A percentile compares a stretch with the other conserved stretches of the same genome.
phyloP scores from a whole-genome alignment of 2,329 filamentous ascomycete genomes.

The Fusarium nurragi region DNA sequence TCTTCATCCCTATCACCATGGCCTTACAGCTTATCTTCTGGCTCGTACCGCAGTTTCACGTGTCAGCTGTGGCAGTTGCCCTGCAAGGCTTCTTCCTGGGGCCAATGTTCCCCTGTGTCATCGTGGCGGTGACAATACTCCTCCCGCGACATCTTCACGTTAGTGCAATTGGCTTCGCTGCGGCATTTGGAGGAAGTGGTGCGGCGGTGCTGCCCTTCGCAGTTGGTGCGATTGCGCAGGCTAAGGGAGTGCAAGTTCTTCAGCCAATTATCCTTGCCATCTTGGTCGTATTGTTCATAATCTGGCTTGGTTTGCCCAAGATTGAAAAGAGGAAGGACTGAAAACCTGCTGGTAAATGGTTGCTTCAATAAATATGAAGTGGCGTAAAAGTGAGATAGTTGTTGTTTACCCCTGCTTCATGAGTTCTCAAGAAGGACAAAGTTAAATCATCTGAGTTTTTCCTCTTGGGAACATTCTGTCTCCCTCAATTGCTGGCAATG shows the following conservation, averaged over 20 bases:
- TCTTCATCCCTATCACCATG: constrained; percentile 72
- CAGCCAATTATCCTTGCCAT: constrained; percentile 65
- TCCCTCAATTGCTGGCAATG: too few species aligned
- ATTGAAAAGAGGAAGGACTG: constrained; percentile 53
- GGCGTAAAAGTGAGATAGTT: too few species aligned
- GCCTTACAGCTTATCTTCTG: constrained; percentile 78
- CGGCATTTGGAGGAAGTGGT: constrained; percentile 78
- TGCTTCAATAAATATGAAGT: too few species aligned
- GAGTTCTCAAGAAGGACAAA: too few species aligned
- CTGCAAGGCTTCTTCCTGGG: constrained; percentile 83
- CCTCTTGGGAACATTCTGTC: too few species aligned
- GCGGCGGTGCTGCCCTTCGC: constrained; percentile 72
- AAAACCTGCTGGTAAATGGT: too few species aligned
- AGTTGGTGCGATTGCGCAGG: constrained; percentile 71
- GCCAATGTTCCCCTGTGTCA: constrained; percentile 76
- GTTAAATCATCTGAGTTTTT: too few species aligned
- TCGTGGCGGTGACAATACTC: constrained; percentile 74
- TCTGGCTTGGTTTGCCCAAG: constrained; percentile 59
- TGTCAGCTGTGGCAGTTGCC: constrained; percentile 75
- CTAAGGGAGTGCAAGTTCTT: constrained; percentile 63
- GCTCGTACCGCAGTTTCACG: constrained; percentile 81
- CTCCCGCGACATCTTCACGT: constrained; percentile 79
- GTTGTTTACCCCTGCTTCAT: too few species aligned
- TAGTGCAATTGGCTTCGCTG: constrained; percentile 78
- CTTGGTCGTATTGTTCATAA: constrained; percentile 54